Conservation (phyloP, 2,329 filamentous ascomycete genomes). For the Exophiala xenobiotica region DNA sequence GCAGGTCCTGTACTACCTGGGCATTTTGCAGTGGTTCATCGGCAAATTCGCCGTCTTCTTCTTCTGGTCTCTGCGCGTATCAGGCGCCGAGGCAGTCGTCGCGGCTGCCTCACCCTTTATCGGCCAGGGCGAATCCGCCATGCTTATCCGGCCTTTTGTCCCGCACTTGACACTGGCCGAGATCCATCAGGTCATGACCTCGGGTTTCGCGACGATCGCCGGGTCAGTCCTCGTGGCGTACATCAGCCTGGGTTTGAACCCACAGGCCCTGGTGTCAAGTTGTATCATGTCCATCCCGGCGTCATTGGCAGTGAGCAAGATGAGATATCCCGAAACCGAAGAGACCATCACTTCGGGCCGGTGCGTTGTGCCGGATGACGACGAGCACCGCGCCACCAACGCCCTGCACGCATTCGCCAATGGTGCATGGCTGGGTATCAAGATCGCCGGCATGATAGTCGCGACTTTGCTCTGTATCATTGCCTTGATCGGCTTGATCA, state of each 20-base stretch:
- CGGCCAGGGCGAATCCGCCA: slow-evolving; percentile 88
- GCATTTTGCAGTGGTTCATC: slow-evolving; percentile 85
- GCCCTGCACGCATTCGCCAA: slow-evolving; percentile 81
- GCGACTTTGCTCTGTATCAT: slow-evolving; percentile 81
- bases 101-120: slow-evolving; percentile 92
- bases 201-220: slow-evolving; percentile 88
- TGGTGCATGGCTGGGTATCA: slow-evolving; percentile 80
- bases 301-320: slow-evolving; percentile 82
- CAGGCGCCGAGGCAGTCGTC: slow-evolving; percentile 89
- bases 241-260: slow-evolving; percentile 77
- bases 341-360: slow-evolving; percentile 80
- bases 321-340: slow-evolving; percentile 85
- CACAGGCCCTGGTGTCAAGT: slow-evolving; percentile 81
- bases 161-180: slow-evolving; percentile 82
- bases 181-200: slow-evolving; percentile 89
- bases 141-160: slow-evolving; percentile 86
- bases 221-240: slow-evolving; percentile 85
- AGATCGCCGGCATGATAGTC: slow-evolving; percentile 81
- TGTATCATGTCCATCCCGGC: slow-evolving; percentile 96
- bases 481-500: slow-evolving; percentile 69
- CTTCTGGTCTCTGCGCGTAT: slow-evolving; percentile 85
- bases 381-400: slow-evolving; percentile 74
- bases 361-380: slow-evolving; percentile 76
- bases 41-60: slow-evolving; percentile 85
- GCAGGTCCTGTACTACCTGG: slow-evolving; percentile 78